Evolutionary conservation across 2,329 filamentous ascomycete genomes (phyloP), one percentile per base, ranked within the genome.

Genomic region (Claviceps sp.): DNA sequence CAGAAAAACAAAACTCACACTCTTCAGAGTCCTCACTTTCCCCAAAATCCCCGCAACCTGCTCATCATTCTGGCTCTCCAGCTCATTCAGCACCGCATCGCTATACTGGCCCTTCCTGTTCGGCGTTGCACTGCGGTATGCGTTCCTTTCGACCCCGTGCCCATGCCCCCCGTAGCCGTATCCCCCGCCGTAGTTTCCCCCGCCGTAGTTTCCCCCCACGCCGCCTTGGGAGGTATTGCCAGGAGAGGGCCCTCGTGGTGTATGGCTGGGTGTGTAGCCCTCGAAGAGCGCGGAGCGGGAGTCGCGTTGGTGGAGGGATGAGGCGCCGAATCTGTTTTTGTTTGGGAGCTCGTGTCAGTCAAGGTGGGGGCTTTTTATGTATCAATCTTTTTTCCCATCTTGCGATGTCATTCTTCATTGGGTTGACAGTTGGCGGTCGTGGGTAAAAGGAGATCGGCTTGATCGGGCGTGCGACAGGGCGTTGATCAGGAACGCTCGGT

Each of bases 41-140:
- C 86, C 86, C 59, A 88, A 78, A 63, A 96, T 90, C n/a, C 89
- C 89, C 55, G 89, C 85, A 11, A 96, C 84, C 61, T 96, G 85
- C 54, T 81, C 76, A 60, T 96, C 90, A 65, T 97, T 97, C 72
- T 98, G 93, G 63, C 87, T 91, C 73, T 98, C 93, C 55, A 98
- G 77, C 70, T 95, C 89, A 65, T 88, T 89, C 50, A 98, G 77
- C 47, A 95, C 89, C 20, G 90, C 87, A 62, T 94, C 85, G 64
- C 85, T 91, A 67, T 97, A 97, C 67, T 96, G 90, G 14, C 91
- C 91, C 64, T 85, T 88, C 58, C 58, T 74, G 65, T 89, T 88
- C 54, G 86, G 86, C 54, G 85, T 89, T 58, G 84, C 85, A 36
- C 79, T 69, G 50, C 85, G 73, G 65, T 73, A 87, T n/a, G 71